A percentile compares a stretch with the other conserved stretches of the same genome.
Conservation (phyloP, 139 green algal species). For the Micractinium sp. region DNA sequence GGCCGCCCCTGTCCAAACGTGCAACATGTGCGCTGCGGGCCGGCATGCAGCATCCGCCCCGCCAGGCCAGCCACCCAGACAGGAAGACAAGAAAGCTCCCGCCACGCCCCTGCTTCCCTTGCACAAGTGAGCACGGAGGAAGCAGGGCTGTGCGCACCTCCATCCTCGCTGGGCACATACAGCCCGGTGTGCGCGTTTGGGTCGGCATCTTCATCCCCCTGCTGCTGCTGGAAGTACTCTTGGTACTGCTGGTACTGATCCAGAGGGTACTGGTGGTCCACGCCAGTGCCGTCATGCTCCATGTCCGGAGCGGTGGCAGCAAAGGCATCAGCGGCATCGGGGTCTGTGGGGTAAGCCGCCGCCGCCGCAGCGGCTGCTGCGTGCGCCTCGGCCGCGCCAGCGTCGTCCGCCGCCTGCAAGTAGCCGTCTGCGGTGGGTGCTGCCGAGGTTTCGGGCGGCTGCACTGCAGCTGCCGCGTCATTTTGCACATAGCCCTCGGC, state of each 20-base stretch:
- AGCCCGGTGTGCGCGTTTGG: slow-evolving; percentile 4
- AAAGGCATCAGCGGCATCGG: not conserved
- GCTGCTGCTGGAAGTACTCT: not conserved
- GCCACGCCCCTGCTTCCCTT: not conserved
- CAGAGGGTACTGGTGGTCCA: not conserved
- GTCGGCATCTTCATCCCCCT: slow-evolving; percentile 2
- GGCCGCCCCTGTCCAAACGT: no score
- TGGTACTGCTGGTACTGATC: slow-evolving; percentile 12
- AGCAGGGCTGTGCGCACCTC: not conserved
- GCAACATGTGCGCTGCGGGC: no score
- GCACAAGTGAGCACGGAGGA: not conserved
- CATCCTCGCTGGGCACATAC: not conserved
- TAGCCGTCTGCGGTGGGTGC: not conserved
- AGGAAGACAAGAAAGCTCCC: no score
- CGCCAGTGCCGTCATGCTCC: not conserved
- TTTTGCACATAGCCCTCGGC: not conserved
- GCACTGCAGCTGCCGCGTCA: not conserved
- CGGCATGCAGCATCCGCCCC: no score
- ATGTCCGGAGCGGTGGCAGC: not conserved
- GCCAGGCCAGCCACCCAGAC: not conserved
- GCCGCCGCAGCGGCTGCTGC: not conserved
- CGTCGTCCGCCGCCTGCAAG: not conserved
- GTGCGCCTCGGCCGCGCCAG: not conserved
- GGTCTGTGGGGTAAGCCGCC: not conserved
- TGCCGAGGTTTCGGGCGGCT: not conserved